Base-by-base conservation (phyloP, 2,329 filamentous ascomycete genomes). In the Ophiocordyceps robertsii region DNA sequence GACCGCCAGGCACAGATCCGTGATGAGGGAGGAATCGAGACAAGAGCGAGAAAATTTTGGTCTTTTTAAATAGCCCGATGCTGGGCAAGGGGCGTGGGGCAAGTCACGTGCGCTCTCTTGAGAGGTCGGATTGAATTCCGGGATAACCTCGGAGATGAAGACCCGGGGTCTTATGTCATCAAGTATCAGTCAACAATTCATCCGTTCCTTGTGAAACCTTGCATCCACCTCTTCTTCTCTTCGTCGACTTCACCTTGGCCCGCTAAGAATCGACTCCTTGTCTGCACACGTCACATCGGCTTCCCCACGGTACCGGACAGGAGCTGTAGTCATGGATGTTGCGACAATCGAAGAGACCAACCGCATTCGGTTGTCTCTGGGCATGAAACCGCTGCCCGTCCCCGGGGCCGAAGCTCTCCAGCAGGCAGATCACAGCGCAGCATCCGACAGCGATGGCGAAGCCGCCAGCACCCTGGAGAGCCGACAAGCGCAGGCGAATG, bases 311-410 rank as follows among this genome's bases (percentile, higher is more conserved):
- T 6, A 27, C 6, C 24, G 14, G 33, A 29, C 17, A 35, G 24
- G 29, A 29, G 13, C 21, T 6, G 7, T 27, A 12, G 27, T 13
- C 29, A 78, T 78, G 68, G 77, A 81, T 60, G 69, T 79, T 53
- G 77, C 85, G 37, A 82, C 84, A 27, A 89, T 96, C 57, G 85
- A 93, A 63, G 88, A 95, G 72, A 87, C 86, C 51, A 96, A 96
- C 68, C 84, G 89, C 58, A 82, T 95, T 56, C 87, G 90, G 55
- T 72, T 82, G 53, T 86, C 87, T 40, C 78, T 95, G 67, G 90
- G 90, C 56, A 79, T 95, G 70, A 86, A 90, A 58, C 89, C 88
- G 24, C 68, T 96, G 55, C 86, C 88, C 21, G 84, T 93, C 11
- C 84, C 89, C 24, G 85, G 85, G 50, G 72, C 71, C 45, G 70